Base-by-base conservation (phyloP, 352 stramenopile species). In the Aphanomyces invadans region DNA sequence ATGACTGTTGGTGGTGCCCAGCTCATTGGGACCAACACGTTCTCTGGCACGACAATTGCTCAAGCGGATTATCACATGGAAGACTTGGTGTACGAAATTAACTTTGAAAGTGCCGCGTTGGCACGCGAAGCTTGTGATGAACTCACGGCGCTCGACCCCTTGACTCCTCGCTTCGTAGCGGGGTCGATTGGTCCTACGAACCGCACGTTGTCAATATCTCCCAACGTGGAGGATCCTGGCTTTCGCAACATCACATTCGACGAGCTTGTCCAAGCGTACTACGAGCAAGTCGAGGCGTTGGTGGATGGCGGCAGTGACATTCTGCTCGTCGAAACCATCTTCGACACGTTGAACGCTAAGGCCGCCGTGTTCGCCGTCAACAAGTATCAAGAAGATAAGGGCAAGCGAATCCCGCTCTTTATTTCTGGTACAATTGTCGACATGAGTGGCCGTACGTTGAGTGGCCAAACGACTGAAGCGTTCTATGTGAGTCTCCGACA, bases 41-140 rank as follows among this genome's bases (percentile, higher is more conserved):
- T 99, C 70, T 97, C 85, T 21, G 95, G 89, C 51, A 98, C 93
- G 12, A 97, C 88, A 21, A 98, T 98, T 72, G 80, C 94, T 32
- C 95, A 98, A 80, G 95, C 92, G 25, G 96, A 99, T 73, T 99
- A 99, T 73, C 80, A 97, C 63, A 98, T 98, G 94, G 92, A 99
- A 70, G 72, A 87, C 12, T 81, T 98, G 29, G 92, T 90, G 46
- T 98, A 98, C 67, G 95, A 99, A 71, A 77, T 99, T 60, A 99
- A 99, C 77, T 98, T 87, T 62, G 82, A 96, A 74, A 94, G 80
- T 36, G 93, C 95, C 54, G 78, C 82, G 33, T 65, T 98, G 28
- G 95, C 94, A 2, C 83, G 92, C 55, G 89, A 98, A 70, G 93
- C 83, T 0, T 96, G 89, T 23, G 94, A 98, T 71, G 90, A 98